Base-by-base conservation (phyloP, 2,329 filamentous ascomycete genomes). In the Microthyrium microscopicum region DNA sequence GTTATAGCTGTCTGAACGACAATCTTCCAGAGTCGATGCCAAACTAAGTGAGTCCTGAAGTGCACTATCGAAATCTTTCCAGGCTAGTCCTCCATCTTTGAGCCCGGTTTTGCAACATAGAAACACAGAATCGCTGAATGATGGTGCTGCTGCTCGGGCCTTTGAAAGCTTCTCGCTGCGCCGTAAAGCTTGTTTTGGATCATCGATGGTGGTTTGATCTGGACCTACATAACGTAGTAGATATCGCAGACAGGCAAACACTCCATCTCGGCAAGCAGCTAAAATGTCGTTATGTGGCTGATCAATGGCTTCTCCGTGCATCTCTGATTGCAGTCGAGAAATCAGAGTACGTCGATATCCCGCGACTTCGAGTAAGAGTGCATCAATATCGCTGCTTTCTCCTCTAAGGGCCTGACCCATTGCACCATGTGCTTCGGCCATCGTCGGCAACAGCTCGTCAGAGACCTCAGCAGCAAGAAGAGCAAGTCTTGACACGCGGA, bases 31-130 rank as follows among this genome's bases (percentile, higher is more conserved):
- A n/a, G n/a, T n/a, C n/a, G n/a, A n/a, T n/a, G n/a, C n/a, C n/a
- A n/a, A n/a, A n/a, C n/a, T n/a, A n/a, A n/a, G n/a, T n/a, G n/a
- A 50, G 27, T 55, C 49, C 33, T 52, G 48, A 5, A 56, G 37
- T 12, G 51, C 39, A 2, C 30, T 31, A 38, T 55, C 48, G 8
- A 56, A 25, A 15, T 45, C 40, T 29, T 47, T 45, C 50, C 51
- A 57, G 7, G 42, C 38, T 4, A 46, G 35, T 13, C 41, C 37
- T 13, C 28, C 27, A 4, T 41, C 40, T 5, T 41, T 38, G 7
- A 51, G 37, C 3, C 40, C 39, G 4, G 40, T 41, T 38, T 51
- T 55, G 30, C 47, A 53, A 32, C 52, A 51, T 5, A 46, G 37
- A 17, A 50, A 36, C 2, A 47, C 44, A 11, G 54, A 55, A 27